Conservation (phyloP, 1,139 yeast species). For the Geotrichum aggregatum region DNA sequence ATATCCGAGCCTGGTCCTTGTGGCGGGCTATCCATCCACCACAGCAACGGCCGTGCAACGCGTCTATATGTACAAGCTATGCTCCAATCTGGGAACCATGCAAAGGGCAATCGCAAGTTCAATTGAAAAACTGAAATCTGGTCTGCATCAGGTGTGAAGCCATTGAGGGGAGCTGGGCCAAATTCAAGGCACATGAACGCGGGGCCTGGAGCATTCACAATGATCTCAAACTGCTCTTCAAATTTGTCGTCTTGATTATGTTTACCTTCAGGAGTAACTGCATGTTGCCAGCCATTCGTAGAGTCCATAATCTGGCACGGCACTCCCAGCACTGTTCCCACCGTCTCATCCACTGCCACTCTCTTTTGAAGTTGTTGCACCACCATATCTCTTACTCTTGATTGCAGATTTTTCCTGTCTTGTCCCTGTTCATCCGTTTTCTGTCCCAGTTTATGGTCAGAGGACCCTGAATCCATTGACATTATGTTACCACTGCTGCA, state of each 20-base stretch:
- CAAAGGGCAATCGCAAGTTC: too few species aligned
- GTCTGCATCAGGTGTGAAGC: too few species aligned
- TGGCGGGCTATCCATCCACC: conserved; percentile 8
- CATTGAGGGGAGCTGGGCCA: too few species aligned
- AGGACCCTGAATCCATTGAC: too few species aligned
- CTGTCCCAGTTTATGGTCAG: too few species aligned
- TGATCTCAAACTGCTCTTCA: not conserved
- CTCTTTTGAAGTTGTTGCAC: conserved; percentile 1
- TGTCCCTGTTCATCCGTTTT: too few species aligned
- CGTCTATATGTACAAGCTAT: not conserved
- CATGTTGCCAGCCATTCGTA: too few species aligned
- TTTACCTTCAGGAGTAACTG: too few species aligned
- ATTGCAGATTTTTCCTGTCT: not conserved
- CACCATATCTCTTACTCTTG: not conserved
- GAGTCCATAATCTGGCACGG: too few species aligned
- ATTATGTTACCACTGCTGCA: too few species aligned
- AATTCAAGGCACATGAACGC: conserved; percentile 6
- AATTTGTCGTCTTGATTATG: not conserved
- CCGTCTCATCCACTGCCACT: conserved; percentile 12
- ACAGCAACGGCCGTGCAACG: conserved; percentile 4
- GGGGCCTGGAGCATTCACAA: conserved; percentile 10
- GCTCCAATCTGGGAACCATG: not conserved
- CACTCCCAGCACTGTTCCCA: conserved; percentile 12
- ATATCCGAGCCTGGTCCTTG: not conserved
- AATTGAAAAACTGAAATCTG: too few species aligned